Evolutionary conservation across 768 basidiomycete species (phyloP).

Genomic region (Leccinum imitatum): DNA sequence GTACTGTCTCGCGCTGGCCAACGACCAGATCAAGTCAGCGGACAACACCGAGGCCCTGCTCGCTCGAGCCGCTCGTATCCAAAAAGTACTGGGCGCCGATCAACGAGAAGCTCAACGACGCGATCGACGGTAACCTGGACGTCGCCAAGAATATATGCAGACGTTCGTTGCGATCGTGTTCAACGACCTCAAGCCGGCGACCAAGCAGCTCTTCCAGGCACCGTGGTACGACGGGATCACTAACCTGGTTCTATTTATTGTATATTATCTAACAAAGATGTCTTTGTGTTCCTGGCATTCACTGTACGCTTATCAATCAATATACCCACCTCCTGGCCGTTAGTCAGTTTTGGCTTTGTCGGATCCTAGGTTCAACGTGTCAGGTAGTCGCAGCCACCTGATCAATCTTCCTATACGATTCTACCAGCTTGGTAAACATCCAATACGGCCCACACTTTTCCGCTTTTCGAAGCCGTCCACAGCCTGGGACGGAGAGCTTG

Average conservation of each 20-base stretch:
- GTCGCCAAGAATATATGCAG: conserved; percentile 95
- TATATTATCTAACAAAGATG: background rate
- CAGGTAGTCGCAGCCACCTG: conserved; percentile 76
- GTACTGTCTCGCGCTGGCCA: no score
- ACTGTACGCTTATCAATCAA: conserved; percentile 12
- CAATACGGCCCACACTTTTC: conserved; percentile 85
- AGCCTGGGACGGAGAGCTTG: conserved; percentile 48
- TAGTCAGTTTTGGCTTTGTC: conserved; percentile 52
- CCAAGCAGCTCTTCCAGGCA: conserved; percentile 78
- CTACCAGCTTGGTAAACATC: conserved; percentile 86
- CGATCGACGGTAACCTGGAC: conserved; percentile 97
- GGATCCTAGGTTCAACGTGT: conserved; percentile 48
- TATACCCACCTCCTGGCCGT: conserved; percentile 11
- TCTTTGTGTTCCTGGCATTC: background rate
- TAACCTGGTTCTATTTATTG: background rate
- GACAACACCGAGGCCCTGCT: conserved; percentile 89
- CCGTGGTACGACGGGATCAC: conserved; percentile 87
- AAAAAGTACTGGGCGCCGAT: conserved; percentile 87
- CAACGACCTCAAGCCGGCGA: conserved; percentile 89
- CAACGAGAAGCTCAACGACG: conserved; percentile 86
- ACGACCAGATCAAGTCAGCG: conserved; percentile 26
- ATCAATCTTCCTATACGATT: conserved; percentile 54
- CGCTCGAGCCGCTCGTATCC: conserved; percentile 87
- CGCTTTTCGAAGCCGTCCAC: conserved; percentile 68
- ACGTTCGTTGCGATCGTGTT: conserved; percentile 93